Conservation (phyloP, 169 alveolate genomes). For the Cyclospora cayetanensis region DNA sequence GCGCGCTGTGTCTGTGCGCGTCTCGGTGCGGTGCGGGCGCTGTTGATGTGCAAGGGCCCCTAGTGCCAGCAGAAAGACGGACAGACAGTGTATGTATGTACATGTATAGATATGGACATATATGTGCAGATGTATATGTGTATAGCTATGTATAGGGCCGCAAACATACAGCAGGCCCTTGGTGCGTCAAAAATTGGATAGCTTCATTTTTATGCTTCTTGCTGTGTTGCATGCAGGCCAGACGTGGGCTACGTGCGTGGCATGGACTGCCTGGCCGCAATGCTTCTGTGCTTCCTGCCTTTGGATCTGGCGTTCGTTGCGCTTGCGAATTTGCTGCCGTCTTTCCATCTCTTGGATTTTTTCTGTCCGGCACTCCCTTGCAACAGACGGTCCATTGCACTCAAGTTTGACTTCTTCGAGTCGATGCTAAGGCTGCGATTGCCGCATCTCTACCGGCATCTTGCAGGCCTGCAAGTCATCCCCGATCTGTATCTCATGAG, state of each 20-base stretch:
- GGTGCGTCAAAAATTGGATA: neutral
- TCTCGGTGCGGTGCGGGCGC: too few species aligned
- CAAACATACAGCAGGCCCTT: too few species aligned
- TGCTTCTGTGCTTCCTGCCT: conserved; percentile 16
- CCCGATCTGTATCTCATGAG: conserved; percentile 47
- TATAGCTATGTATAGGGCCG: neutral
- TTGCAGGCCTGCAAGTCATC: conserved; percentile 15
- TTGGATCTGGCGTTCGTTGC: neutral
- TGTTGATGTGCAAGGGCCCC: too few species aligned
- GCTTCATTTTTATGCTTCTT: neutral
- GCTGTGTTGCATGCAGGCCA: conserved; percentile 39
- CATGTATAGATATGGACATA: neutral
- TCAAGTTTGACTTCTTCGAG: conserved; percentile 44
- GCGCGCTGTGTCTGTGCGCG: too few species aligned
- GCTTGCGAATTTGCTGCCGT: conserved; percentile 39
- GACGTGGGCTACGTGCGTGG: conserved; percentile 55
- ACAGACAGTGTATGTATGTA: neutral
- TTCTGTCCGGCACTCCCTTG: neutral
- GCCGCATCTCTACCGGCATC: conserved; percentile 31
- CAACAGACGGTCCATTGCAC: conserved; percentile 1
- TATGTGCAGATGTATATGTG: neutral
- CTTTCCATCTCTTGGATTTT: conserved; percentile 45
- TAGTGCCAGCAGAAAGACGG: too few species aligned
- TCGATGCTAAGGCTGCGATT: conserved; percentile 18
- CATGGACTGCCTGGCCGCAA: conserved; percentile 35